Conservation (phyloP, 2,329 filamentous ascomycete genomes). For the Nemania serpens region DNA sequence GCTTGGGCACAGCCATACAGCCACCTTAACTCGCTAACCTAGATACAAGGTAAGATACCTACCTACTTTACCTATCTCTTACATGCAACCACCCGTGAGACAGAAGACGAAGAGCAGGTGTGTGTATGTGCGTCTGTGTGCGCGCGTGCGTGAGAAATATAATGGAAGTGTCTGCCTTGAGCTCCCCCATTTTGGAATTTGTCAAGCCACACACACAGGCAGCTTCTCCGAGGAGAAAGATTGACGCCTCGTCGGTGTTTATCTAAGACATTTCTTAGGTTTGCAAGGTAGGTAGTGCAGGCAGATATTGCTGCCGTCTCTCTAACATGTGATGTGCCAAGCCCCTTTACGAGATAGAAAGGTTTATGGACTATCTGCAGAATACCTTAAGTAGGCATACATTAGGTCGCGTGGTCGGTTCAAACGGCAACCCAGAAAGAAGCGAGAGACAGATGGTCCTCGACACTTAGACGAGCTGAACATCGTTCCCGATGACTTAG, state of each 20-base stretch:
- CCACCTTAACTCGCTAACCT: background rate
- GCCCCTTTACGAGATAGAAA: constrained; percentile 10
- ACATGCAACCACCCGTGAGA: background rate
- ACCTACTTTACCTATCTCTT: too few species aligned
- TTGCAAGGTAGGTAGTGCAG: too few species aligned
- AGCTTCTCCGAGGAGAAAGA: background rate
- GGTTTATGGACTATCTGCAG: background rate
- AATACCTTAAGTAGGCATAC: background rate
- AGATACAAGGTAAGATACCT: background rate
- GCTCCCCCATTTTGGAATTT: background rate
- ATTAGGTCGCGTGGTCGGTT: too few species aligned
- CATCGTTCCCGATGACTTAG: too few species aligned
- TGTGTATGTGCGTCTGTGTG: background rate
- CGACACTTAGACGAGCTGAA: background rate
- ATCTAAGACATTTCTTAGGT: background rate
- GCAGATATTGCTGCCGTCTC: too few species aligned
- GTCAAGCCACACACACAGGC: background rate
- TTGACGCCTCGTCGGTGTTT: constrained; percentile 10
- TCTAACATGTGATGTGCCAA: constrained; percentile 27
- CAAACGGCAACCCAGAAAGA: too few species aligned
- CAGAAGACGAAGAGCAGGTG: background rate
- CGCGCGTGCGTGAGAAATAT: background rate
- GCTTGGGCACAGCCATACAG: background rate
- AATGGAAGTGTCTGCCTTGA: background rate
- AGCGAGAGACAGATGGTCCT: background rate